Base-by-base conservation (phyloP, 1,284 basidiomycete species). In the Sporisorium exsertum region DNA sequence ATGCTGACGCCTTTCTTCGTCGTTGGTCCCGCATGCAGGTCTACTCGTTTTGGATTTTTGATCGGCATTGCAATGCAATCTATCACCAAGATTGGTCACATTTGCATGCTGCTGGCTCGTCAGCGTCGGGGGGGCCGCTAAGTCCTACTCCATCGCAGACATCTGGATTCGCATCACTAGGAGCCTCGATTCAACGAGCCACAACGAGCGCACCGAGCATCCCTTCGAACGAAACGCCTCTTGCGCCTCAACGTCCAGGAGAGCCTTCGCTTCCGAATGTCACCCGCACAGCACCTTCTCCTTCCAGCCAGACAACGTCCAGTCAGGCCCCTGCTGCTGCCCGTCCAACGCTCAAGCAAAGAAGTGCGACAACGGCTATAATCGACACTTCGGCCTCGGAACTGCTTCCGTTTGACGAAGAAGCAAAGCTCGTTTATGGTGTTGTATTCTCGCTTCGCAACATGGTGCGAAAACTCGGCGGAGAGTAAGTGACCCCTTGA, bases 391-490 rank as follows among this genome's bases (percentile, higher is more conserved):
- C 58, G 20, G 55, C 66, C 20, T 53, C 65, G 10, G 70, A 70
- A 5, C 50, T 69, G 47, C 74, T 85, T 2, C 89, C 95, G 5
- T 97, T 99, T 77, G 95, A 99, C 83, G 96, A 99, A 86, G 95
- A 99, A 86, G 92, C 93, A 2, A 99, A 99, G 86, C 89, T 99
- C 59, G 95, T 99, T 0, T 99, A 98, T 84, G 97, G 97, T 67
- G 93, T 99, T 49, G 89, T 99, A 20, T 88, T 97, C 59, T 96
- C 94, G 8, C 86, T 99, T 75, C 88, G 94, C 60, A 96, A 95
- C 86, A 95, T 99, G 94, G 89, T 95, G 83, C 95, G 92, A 88
- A 98, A 97, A 87, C 86, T 99, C 9, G 80, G 80, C 13, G 81
- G 79, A 54, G 68, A 75, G 68, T 76, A 50, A 78, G 77, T 68